Evolutionary conservation across 331 rosid species (phyloP).

Genomic region (Pyracantha coccinea): DNA sequence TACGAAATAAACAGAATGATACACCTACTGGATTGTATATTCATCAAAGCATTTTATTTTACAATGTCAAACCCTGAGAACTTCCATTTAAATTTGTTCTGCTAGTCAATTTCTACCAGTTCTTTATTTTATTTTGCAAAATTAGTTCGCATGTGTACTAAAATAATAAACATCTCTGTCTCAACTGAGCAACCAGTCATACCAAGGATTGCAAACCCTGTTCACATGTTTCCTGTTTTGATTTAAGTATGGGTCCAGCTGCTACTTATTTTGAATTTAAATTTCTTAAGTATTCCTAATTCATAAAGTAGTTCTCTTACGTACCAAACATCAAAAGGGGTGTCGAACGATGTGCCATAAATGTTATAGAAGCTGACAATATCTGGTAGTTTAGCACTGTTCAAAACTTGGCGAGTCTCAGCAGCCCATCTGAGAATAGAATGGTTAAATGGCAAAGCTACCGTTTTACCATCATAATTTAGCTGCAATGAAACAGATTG

Average conservation of each 20-base stretch:
- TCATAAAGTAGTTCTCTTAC: conserved; percentile 21
- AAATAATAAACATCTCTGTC: not conserved
- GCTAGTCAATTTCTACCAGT: not conserved
- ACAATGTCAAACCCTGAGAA: not conserved
- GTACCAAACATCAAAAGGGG: conserved; percentile 91
- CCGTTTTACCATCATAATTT: conserved; percentile 46
- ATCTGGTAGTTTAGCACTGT: conserved; percentile 58
- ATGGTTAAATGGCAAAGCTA: conserved; percentile 70
- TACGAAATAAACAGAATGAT: not conserved
- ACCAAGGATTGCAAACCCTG: not conserved
- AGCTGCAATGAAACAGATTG: conserved; percentile 44
- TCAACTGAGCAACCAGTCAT: not conserved
- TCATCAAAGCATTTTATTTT: not conserved
- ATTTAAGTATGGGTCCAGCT: not conserved
- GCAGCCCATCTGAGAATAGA: conserved; percentile 66
- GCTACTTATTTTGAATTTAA: not conserved
- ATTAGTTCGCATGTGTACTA: not conserved
- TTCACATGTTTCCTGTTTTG: not conserved
- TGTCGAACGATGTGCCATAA: conserved; percentile 69
- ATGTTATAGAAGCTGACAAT: conserved; percentile 77
- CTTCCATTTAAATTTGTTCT: not conserved
- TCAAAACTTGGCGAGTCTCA: conserved; percentile 52
- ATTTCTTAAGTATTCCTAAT: not conserved
- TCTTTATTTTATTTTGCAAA: not conserved
- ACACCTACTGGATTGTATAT: not conserved